Evolutionary conservation across 306 rosid species (phyloP).

Genomic region (Calophaca sinica): DNA sequence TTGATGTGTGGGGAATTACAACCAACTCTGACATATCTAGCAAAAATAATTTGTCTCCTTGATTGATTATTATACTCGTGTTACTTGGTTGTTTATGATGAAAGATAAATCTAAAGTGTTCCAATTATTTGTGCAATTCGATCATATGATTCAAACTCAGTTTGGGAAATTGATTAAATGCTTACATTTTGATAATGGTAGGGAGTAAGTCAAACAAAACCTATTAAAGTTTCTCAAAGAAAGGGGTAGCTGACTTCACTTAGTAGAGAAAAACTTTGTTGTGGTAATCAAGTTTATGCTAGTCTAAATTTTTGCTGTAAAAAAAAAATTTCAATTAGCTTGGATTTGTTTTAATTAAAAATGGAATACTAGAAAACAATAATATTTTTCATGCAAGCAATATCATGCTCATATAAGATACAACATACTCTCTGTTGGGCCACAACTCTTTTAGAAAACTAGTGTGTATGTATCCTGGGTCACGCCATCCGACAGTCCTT

Average conservation of each 20-base stretch:
- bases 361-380: constrained; percentile 18
- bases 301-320: background rate
- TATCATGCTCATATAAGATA: constrained; percentile 28
- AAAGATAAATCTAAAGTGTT: too few relatives aligned
- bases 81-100: too few relatives aligned
- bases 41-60: too few relatives aligned
- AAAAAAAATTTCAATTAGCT: constrained; percentile 8
- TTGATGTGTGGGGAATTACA: too few relatives aligned
- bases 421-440: constrained; percentile 77
- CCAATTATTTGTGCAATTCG: too few relatives aligned
- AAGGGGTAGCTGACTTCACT: background rate
- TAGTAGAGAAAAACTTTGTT: background rate
- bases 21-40: too few relatives aligned
- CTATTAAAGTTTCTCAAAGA: too few relatives aligned
- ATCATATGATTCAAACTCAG: too few relatives aligned
- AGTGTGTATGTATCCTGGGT: constrained; percentile 90
- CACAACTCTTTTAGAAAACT: constrained; percentile 84
- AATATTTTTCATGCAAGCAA: constrained; percentile 36
- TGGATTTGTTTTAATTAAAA: constrained; percentile 21
- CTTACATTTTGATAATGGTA: too few relatives aligned
- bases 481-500: constrained; percentile 94
- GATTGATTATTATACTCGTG: too few relatives aligned
- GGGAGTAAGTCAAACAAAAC: too few relatives aligned
- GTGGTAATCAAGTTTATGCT: constrained; percentile 29
- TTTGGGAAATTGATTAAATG: too few relatives aligned